Percentiles rank a stretch among this genome's conserved stretches.
These are phyloP conservation scores for Boletus rex-veris DNA, from an alignment of 768 basidiomycete genomes.

Conservation along the genomic window DNA sequence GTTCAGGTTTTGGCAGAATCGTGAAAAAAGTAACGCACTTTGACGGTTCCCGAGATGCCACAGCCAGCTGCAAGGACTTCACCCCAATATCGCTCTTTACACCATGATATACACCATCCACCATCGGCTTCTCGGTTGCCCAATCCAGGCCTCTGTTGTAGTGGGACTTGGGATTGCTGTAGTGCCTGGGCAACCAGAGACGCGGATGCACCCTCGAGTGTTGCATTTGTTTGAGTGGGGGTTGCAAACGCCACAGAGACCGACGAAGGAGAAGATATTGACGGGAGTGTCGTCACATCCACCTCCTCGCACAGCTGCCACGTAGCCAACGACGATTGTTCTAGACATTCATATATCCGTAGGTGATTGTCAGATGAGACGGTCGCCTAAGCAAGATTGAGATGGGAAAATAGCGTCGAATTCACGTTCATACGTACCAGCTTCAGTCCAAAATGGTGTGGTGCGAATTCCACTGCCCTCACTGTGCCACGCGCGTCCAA, in stretches of 20 bases:
- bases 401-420: not conserved
- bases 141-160: constrained; percentile 38
- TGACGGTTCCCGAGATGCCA: constrained; percentile 70
- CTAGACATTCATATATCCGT: constrained; percentile 87
- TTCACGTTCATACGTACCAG: constrained; percentile 48
- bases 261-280: constrained; percentile 37
- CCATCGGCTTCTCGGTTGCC: constrained; percentile 82
- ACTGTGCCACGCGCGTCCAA: constrained; percentile 86
- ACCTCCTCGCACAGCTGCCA: constrained; percentile 78
- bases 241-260: constrained; percentile 65
- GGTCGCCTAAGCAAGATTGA: constrained; percentile 55
- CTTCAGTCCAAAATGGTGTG: constrained; percentile 84
- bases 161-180: constrained; percentile 45
- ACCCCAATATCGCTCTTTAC: constrained; percentile 95
- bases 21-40: constrained; percentile 44
- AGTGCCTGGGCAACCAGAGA: constrained; percentile 63
- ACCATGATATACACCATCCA: constrained; percentile 94
- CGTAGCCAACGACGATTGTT: constrained; percentile 62
- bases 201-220: constrained; percentile 52
- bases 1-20: not conserved
- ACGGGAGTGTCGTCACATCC: constrained; percentile 60
- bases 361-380: constrained; percentile 86
- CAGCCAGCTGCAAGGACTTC: constrained; percentile 77
- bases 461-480: constrained; percentile 82
- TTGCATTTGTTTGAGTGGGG: constrained; percentile 60